phyloP scores from a whole-genome alignment of 2,329 filamentous ascomycete genomes.

The Hypoxylon sp. region DNA sequence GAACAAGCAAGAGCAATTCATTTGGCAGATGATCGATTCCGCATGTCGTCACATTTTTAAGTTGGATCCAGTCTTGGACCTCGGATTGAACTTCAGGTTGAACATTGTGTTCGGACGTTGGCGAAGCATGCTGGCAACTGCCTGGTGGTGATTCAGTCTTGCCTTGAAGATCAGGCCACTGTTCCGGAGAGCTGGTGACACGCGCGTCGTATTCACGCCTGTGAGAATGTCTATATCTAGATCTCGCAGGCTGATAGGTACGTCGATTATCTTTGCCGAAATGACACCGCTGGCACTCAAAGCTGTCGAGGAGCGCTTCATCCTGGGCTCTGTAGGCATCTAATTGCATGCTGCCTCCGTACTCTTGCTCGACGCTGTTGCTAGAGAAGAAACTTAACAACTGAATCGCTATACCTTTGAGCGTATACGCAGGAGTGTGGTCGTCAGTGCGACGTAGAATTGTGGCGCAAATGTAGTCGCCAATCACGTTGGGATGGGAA shows the following conservation, averaged over 20 bases:
- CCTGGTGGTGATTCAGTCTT: background rate
- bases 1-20: constrained; percentile 57
- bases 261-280: constrained; percentile 13
- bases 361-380: constrained; percentile 59
- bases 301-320: constrained; percentile 23
- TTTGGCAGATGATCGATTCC: constrained; percentile 55
- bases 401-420: constrained; percentile 64
- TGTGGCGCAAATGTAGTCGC: constrained; percentile 60
- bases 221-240: background rate
- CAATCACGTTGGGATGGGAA: constrained; percentile 62
- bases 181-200: constrained; percentile 20
- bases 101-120: background rate
- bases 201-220: constrained; percentile 22
- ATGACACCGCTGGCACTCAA: constrained; percentile 50
- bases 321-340: constrained; percentile 41
- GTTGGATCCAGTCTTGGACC: background rate
- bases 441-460: constrained; percentile 59
- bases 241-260: background rate
- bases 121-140: background rate
- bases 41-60: constrained; percentile 3
- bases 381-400: constrained; percentile 66
- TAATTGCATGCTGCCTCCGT: constrained; percentile 49
- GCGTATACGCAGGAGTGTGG: constrained; percentile 64
- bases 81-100: background rate
- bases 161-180: constrained; percentile 25